Evolutionary conservation across 805 yeast genomes (phyloP).

Genomic region (Diddensiella caesifluorescens): DNA sequence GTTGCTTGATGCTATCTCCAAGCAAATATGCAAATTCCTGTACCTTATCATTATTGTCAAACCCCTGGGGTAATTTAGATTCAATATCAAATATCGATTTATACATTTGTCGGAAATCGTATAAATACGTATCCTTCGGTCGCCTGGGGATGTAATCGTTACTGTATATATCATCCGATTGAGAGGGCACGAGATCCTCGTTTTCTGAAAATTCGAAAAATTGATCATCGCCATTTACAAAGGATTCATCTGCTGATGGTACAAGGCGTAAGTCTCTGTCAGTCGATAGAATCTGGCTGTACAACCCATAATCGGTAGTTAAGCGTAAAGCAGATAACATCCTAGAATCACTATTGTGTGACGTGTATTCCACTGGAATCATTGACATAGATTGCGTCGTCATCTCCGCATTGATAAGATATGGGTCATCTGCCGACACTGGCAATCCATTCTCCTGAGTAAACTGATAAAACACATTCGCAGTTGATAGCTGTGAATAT

Average conservation of each 20-base stretch:
- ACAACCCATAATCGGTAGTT: constrained; percentile 10
- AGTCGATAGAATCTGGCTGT: constrained; percentile 11
- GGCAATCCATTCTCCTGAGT: constrained; percentile 35
- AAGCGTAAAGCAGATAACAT: constrained; percentile 8
- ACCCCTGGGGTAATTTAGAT: background rate
- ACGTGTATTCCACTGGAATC: constrained; percentile 6
- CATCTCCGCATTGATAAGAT: constrained; percentile 15
- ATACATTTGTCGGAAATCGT: constrained; percentile 12
- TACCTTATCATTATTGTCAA: background rate
- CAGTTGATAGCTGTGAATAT: constrained; percentile 33
- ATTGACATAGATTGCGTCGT: constrained; percentile 7
- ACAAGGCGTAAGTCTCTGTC: constrained; percentile 3
- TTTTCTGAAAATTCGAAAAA: background rate
- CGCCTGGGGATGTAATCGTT: background rate
- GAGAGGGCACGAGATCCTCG: constrained; percentile 1
- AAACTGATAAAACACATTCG: constrained; percentile 34
- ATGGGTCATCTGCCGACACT: constrained; percentile 37
- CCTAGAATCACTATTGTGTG: constrained; percentile 6
- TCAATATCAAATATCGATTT: constrained; percentile 9
- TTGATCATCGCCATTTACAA: constrained; percentile 1
- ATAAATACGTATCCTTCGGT: constrained; percentile 3
- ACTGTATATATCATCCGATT: constrained; percentile 7
- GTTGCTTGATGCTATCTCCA: constrained; percentile 4
- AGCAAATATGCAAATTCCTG: constrained; percentile 5
- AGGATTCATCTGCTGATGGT: background rate